Base-by-base conservation (phyloP, 805 yeast genomes). In the Ogataea degrootiae region DNA sequence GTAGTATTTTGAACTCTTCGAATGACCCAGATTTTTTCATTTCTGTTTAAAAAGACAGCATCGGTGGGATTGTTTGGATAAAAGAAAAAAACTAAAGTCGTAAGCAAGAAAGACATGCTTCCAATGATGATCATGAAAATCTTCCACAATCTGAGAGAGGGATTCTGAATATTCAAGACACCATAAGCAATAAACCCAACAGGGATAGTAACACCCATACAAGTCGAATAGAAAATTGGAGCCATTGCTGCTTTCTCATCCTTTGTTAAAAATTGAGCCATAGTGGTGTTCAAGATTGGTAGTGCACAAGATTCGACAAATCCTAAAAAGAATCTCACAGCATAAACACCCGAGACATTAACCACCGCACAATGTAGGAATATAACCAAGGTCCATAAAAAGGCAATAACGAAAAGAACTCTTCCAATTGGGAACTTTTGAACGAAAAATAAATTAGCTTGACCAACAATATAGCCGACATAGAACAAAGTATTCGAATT, bases 1-100 rank as follows among this genome's bases (percentile, higher is more conserved):
- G 68, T 73, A 26, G 64, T 63, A 35, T 52, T 56, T 51, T 69
- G 74, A 46, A 65, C 69, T 58, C 71, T 61, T 62, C 75, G 60
- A 51, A 77, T 76, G 48, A 74, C 63, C 74, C 76, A 72, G 12
- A 78, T 72, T 55, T 72, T 78, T 59, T 82, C 86, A 40, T 76
- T 70, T 2, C 56, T 59, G 5, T 73, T 50, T 42, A 82, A 66
- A 53, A 76, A 76, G 47, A 62, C 68, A 6, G 80, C 80, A 50
- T 67, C 70, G 0, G 81, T 60, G 14, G 86, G 86, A 58, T 80
- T 77, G 49, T 74, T 71, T 37, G 87, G 87, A 55, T 78, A 81
- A 19, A 70, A 43, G 49, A 70, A 68, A 44, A 62, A 57, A 4
- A 73, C 59, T 4, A 67, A 41, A 2, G 68, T 37, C 2, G 72